A percentile compares a stretch with the other conserved stretches of the same genome.
Conservation (phyloP, 768 basidiomycete genomes). For the Chalciporus pseudorubinellus region DNA sequence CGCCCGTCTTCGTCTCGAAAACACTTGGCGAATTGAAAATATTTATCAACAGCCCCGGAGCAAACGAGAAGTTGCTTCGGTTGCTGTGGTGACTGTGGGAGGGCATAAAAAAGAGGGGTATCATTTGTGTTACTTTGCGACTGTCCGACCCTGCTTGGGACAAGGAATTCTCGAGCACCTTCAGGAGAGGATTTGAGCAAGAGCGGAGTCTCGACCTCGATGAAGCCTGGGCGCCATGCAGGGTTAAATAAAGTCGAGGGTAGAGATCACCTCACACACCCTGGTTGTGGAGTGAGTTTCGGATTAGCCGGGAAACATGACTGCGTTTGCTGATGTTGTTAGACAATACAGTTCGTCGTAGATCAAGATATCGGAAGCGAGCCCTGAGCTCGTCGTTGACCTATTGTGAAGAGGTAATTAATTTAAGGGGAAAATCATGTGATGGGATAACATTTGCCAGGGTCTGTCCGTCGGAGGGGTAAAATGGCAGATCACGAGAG, state of each 20-base stretch:
- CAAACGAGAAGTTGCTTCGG: slow-evolving; percentile 91
- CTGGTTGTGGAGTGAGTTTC: slow-evolving; percentile 68
- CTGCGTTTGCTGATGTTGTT: slow-evolving; percentile 81
- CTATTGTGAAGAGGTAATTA: slow-evolving; percentile 36
- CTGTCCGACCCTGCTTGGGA: slow-evolving; percentile 63
- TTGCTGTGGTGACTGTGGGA: slow-evolving; percentile 94
- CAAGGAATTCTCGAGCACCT: slow-evolving; percentile 91
- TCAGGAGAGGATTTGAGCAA: slow-evolving; percentile 91
- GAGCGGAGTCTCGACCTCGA: slow-evolving; percentile 91
- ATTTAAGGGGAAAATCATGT: neutral
- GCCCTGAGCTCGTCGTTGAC: slow-evolving; percentile 84
- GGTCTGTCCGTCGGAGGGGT: slow-evolving; percentile 73
- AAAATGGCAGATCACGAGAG: slow-evolving; percentile 69
- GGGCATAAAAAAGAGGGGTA: slow-evolving; percentile 70
- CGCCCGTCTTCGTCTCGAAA: slow-evolving; percentile 96
- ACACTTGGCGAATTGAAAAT: slow-evolving; percentile 91
- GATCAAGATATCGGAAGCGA: slow-evolving; percentile 85
- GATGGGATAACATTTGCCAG: slow-evolving; percentile 53
- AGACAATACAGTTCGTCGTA: slow-evolving; percentile 71
- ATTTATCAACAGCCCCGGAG: slow-evolving; percentile 85
- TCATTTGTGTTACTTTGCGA: slow-evolving; percentile 25
- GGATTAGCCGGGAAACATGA: slow-evolving; percentile 74
- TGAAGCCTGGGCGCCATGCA: slow-evolving; percentile 57
- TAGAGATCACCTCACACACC: slow-evolving; percentile 44
- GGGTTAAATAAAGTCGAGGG: slow-evolving; percentile 8